Conservation (phyloP, 163 green algal species). For the Coccomyxa subellipsoidea region DNA sequence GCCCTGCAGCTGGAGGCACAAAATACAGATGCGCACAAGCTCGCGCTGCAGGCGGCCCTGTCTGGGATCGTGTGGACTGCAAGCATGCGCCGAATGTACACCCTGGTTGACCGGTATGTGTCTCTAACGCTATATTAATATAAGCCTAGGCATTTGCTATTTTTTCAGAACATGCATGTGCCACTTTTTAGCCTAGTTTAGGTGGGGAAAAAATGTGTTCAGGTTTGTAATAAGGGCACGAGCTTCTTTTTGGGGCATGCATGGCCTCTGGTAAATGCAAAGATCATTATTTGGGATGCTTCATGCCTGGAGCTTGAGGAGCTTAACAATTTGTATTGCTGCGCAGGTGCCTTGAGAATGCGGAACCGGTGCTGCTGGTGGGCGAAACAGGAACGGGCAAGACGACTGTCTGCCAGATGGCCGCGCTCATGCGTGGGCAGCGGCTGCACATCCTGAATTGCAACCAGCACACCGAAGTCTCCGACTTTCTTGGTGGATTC, state of each 20-base stretch:
- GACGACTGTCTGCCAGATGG: conserved; percentile 95
- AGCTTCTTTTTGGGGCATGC: not conserved
- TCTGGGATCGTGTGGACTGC: conserved; percentile 89
- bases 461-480: conserved; percentile 98
- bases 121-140: too few relatives aligned
- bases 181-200: too few relatives aligned
- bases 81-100: conserved; percentile 92
- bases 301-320: too few relatives aligned
- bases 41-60: conserved; percentile 43
- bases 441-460: conserved; percentile 95
- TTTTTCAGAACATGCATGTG: too few relatives aligned
- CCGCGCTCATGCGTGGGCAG: conserved; percentile 79
- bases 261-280: not conserved
- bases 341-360: conserved; percentile 51
- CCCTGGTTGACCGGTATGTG: conserved; percentile 68
- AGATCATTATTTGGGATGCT: not conserved
- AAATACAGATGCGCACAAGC: not conserved
- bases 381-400: conserved; percentile 97
- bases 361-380: conserved; percentile 89
- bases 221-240: too few relatives aligned
- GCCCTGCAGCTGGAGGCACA: conserved; percentile 25
- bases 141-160: too few relatives aligned
- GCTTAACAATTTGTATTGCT: too few relatives aligned
- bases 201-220: too few relatives aligned
- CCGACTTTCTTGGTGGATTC: conserved; percentile 96